Evolutionary conservation across 768 basidiomycete genomes (phyloP), one percentile per base, ranked within the genome.

Genomic region (Panus rudis): DNA sequence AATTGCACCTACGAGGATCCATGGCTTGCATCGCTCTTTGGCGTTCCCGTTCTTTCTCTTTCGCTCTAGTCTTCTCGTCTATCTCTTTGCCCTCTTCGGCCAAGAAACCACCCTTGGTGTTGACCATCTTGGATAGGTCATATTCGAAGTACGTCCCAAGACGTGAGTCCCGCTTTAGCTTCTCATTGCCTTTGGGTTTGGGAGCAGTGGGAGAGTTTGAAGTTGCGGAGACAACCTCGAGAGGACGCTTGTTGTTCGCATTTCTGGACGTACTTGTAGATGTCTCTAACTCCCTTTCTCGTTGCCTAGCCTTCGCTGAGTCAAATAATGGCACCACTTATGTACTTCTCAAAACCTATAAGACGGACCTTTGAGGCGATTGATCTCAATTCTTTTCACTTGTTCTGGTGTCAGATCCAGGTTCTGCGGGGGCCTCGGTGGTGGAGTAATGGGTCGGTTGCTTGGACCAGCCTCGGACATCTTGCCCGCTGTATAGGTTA

Each of bases 141-240:
- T 96, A 98, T 52, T 98, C 94, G 52, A 94, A 94, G 66, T 97
- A 97, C 37, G 79, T 88, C 21, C 91, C 94, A 10, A 92, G 69
- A 25, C 87, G 76, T 11, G 81, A 75, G 52, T 92, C 87, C 6
- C 84, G 78, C 55, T 78, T 77, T 42, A 91, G 65, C 42, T 68
- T 72, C n/a, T n/a, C n/a, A n/a, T n/a, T n/a, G 6, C 74, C 69
- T 43, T 71, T 67, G 1, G 69, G 54, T 20, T 69, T 70, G 26
- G 71, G 68, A 1, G 65, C 71, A 4, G 84, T 84, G 2, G 83
- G 77, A 14, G 80, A 79, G 11, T 67, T 73, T 21, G 81, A 78
- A 6, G 60, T 64, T n/a, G 76, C 75, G 31, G 81, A 69, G 2
- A 72, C 65, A 21, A 73, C 73, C 33, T 63, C 66, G 3, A 92